Evolutionary conservation across 345 rosid species (phyloP).

Genomic region (Kernera saxatilis): DNA sequence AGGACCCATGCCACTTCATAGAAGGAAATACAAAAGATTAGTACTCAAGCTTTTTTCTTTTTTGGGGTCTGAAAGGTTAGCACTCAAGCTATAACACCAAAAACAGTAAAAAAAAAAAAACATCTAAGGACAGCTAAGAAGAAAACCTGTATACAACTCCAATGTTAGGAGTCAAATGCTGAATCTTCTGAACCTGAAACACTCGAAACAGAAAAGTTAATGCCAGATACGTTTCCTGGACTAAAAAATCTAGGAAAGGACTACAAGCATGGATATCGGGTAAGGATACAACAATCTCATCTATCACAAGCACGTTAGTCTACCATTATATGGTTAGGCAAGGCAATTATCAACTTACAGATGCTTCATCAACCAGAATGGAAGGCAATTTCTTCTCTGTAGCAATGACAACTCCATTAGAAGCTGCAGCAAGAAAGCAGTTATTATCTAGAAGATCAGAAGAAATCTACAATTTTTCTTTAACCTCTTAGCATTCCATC

Average conservation of each 20-base stretch:
- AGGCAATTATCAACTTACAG: slow-evolving; percentile 44
- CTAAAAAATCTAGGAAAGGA: not conserved
- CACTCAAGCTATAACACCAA: not conserved
- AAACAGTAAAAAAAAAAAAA: not conserved
- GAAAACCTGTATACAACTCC: slow-evolving; percentile 95
- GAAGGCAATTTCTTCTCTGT: slow-evolving; percentile 93
- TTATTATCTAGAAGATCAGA: not conserved
- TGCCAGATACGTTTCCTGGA: not conserved
- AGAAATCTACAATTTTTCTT: not conserved
- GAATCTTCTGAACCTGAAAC: slow-evolving; percentile 87
- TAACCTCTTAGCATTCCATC: not conserved
- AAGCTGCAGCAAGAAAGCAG: slow-evolving; percentile 46
- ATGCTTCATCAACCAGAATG: slow-evolving; percentile 84
- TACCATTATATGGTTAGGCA: not conserved
- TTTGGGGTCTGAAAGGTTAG: no score
- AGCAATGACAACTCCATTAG: slow-evolving; percentile 91
- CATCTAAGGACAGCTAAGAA: not conserved
- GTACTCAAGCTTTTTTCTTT: not conserved
- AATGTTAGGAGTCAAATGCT: slow-evolving; percentile 78
- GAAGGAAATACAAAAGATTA: not conserved
- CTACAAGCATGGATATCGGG: not conserved
- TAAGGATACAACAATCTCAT: not conserved
- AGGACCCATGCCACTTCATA: slow-evolving; percentile 93
- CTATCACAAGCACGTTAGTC: not conserved
- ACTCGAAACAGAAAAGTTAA: not conserved